These are phyloP conservation scores for Colletotrichum destructivum DNA, from an alignment of 2,329 filamentous ascomycete genomes.

Conservation along the genomic window DNA sequence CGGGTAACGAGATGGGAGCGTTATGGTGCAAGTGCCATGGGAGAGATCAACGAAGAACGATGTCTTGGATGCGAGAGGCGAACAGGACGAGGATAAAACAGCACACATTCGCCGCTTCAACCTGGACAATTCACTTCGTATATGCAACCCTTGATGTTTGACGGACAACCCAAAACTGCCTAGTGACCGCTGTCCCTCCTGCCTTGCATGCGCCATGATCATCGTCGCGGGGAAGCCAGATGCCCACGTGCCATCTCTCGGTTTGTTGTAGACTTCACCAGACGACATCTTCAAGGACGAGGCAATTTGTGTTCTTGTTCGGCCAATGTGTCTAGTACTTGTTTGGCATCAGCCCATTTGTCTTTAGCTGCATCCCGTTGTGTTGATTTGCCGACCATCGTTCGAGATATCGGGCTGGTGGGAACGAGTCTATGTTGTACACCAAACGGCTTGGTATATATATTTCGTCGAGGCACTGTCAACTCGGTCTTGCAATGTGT, in stretches of 20 bases:
- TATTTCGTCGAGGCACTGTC: neutral
- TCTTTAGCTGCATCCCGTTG: neutral
- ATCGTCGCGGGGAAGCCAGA: neutral
- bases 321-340: neutral
- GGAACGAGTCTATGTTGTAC: neutral
- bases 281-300: neutral
- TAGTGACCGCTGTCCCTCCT: neutral
- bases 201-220: neutral
- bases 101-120: neutral
- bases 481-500: neutral
- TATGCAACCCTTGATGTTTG: neutral
- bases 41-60: neutral
- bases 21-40: neutral
- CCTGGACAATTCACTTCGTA: neutral
- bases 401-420: neutral
- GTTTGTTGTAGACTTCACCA: neutral
- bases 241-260: neutral
- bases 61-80: neutral
- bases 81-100: neutral
- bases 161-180: neutral
- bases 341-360: neutral
- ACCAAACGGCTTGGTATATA: neutral
- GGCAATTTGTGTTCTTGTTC: neutral
- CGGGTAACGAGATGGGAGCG: slow-evolving; percentile 3
- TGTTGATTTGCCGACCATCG: too few species aligned